Base-by-base conservation (phyloP, 139 green algal species). In the Pedinophyceae sp. region DNA sequence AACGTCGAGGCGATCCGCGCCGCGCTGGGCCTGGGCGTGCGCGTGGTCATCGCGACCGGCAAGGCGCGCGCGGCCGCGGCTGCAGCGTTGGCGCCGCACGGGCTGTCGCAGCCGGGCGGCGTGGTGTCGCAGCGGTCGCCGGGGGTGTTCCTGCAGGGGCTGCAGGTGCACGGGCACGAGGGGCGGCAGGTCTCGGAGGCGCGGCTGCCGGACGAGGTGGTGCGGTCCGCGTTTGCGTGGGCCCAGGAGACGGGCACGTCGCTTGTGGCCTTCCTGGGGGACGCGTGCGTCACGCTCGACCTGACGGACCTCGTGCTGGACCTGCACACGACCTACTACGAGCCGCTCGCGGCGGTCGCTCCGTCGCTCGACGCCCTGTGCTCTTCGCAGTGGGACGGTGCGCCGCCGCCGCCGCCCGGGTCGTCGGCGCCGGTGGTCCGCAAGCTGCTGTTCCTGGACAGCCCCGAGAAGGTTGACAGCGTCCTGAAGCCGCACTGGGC, bases 11-110 rank as follows among this genome's bases (percentile, higher is more conserved):
- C 76, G 10, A 74, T 95, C 47, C 58, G 63, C 22, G 73, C 68
- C 2, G 81, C 83, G 0, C 24, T 78, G 1, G 66, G 46, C 0
- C 17, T 29, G 4, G 85, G 87, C 3, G 72, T 95, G 38, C 59
- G 23, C 0, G 73, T 97, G 22, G 64, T 90, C 27, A 63, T 94
- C 28, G 89, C 89, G 7, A 97, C 89, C 3, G 89, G 89, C 47
- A 97, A 97, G 61, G 89, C 89, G 13, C 60, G 88, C n/a, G 77
- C 86, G 2, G 87, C 85, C 2, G 87, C 87, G 15, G 54, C 86
- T 0, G 51, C 49, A 17, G 85, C 85, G 0, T 70, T 78, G 27
- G 24, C 55, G 0, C 57, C 59, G 1, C 78, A 73, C 2, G 78
- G 74, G 1, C 71, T 94, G 15, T 67, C 70, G 55, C 73, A 71